Base-by-base conservation (phyloP, 495 filamentous ascomycete species). In the Tuber aestivum region DNA sequence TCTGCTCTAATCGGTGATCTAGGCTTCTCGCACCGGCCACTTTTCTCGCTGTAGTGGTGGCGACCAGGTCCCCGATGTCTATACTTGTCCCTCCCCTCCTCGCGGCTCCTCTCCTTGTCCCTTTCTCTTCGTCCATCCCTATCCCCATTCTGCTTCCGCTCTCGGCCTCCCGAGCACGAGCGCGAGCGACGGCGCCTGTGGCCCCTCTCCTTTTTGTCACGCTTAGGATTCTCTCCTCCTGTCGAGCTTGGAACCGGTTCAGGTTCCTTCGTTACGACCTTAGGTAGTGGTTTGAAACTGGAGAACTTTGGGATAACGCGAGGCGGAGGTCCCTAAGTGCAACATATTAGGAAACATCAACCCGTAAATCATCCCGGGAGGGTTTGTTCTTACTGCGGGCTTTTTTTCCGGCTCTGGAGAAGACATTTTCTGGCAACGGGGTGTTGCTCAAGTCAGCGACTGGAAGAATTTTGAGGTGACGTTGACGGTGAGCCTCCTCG, bases 231-330 rank as follows among this genome's bases (percentile, higher is more conserved):
- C 56, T 65, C 27, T 27, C 48, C 71, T 72, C 3, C 32, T n/a
- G 50, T 61, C 61, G 35, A 16, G 32, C 74, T 70, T n/a, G 50
- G 71, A 21, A 74, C 32, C 56, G 72, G 73, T 48, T 76, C 72
- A 41, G 72, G 41, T 40, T 78, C 76, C 20, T 72, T 70, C 27
- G 74, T 72, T 41, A 70, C 71, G 23, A 61, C 41, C 21, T 69
- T 27, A 2, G 45, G 10, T 23, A 44, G 21, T 18, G 80, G 77
- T 65, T 80, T 82, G 68, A 82, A 82, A 42, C 81, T 82, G 21
- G 77, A 71, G 70, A 82, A 82, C 71, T 82, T 82, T 41, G 81
- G 81, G 41, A 82, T 77, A 32, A 81, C 73, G 65, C 81, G 81
- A 72, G 72, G 72, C 8, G 71, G 48, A 14, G 78, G 41, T 75